phyloP scores from a whole-genome alignment of 345 rosid species.

The Syzygium aqueum region DNA sequence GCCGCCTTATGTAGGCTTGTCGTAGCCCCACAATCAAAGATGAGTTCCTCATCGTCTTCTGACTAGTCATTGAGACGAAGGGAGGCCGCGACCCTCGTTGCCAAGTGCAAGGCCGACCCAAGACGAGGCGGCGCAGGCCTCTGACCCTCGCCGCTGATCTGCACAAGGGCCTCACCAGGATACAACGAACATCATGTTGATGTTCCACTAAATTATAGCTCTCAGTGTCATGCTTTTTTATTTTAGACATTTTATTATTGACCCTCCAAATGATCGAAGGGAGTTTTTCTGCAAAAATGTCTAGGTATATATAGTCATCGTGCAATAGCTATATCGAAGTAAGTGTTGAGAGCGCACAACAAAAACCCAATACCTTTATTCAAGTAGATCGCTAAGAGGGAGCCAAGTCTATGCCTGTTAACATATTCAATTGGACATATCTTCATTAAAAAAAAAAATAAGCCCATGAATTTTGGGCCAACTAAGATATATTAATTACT shows the following conservation, averaged over 20 bases:
- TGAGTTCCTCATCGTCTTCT: neutral
- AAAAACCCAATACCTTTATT: too few species aligned
- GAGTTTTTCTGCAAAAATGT: neutral
- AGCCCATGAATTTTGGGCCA: neutral
- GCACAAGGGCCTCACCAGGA: neutral
- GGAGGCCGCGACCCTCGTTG: neutral
- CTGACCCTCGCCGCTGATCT: neutral
- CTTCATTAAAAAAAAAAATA: too few species aligned
- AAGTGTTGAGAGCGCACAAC: too few species aligned
- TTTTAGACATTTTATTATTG: neutral
- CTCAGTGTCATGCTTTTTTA: neutral
- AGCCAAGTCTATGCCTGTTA: neutral
- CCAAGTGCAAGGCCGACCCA: neutral
- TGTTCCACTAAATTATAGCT: neutral
- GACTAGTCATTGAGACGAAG: neutral
- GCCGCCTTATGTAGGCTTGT: neutral
- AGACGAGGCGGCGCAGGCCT: neutral
- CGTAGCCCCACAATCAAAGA: neutral
- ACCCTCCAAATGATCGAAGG: neutral
- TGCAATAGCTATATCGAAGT: neutral
- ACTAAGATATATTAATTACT: too few species aligned
- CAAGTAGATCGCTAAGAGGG: rapidly evolving
- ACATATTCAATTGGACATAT: neutral
- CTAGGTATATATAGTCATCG: neutral
- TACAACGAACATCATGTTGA: neutral